Percentiles rank a stretch among this genome's conserved stretches.
Evolutionary conservation across 192 early-diverging fungal species (phyloP).

Genomic region (Backusella westeae): DNA sequence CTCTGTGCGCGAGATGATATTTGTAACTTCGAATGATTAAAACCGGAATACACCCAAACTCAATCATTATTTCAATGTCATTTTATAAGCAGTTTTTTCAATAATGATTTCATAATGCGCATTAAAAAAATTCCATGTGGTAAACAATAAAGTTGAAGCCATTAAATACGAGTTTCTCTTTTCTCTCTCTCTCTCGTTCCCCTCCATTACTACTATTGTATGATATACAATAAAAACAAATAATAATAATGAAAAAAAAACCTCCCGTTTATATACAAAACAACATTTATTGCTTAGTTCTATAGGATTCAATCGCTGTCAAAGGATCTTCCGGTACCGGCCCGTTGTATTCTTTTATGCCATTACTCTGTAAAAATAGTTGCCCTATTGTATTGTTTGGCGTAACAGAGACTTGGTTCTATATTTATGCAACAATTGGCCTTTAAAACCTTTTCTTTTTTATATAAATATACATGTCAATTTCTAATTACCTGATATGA

Average conservation of each 20-base stretch:
- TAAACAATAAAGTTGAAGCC: not conserved
- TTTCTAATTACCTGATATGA: not conserved
- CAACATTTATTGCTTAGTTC: constrained; percentile 6
- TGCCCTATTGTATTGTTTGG: not conserved
- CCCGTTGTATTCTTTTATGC: not conserved
- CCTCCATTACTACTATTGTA: too few relatives aligned
- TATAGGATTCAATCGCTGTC: not conserved
- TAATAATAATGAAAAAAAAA: too few relatives aligned
- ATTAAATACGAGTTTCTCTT: too few relatives aligned
- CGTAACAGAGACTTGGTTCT: not conserved
- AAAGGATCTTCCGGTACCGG: constrained; percentile 8
- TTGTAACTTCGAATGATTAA: not conserved
- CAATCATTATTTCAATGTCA: not conserved
- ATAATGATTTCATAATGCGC: not conserved
- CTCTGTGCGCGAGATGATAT: not conserved
- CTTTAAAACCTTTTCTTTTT: not conserved
- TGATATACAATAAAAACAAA: too few relatives aligned
- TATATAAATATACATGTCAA: not conserved
- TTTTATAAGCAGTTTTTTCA: not conserved
- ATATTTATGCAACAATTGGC: not conserved
- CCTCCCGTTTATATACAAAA: not conserved
- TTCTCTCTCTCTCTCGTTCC: too few relatives aligned
- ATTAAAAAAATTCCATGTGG: not conserved
- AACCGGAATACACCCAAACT: not conserved
- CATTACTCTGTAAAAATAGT: not conserved